Percentiles rank a stretch among this genome's conserved stretches.
Evolutionary conservation across 352 stramenopile genomes (phyloP).

Genomic region (Phytopythium oedochilum): DNA sequence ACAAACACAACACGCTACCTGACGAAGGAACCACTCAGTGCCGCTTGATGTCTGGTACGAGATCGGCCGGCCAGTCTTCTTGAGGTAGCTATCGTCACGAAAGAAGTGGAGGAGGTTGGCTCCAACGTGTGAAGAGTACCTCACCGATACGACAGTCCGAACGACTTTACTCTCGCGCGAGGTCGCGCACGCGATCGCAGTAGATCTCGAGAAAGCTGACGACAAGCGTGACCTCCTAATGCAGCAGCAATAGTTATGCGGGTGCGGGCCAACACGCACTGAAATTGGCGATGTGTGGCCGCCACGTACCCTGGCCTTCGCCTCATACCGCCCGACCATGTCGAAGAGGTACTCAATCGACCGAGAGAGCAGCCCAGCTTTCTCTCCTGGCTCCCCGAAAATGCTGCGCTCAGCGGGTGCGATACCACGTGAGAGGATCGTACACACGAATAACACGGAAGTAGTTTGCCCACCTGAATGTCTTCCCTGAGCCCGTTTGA

Average conservation of each 20-base stretch:
- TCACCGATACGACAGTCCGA: too few relatives aligned
- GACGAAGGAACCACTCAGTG: slow-evolving; percentile 77
- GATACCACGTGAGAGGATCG: too few relatives aligned
- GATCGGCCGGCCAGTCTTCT: slow-evolving; percentile 55
- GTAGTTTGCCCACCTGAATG: slow-evolving; percentile 75
- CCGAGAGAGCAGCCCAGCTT: slow-evolving; percentile 81
- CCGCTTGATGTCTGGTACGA: slow-evolving; percentile 80
- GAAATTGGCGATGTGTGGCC: too few relatives aligned
- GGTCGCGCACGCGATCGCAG: slow-evolving; percentile 90
- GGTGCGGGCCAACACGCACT: not conserved
- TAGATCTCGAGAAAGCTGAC: slow-evolving; percentile 95
- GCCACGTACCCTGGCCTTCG: slow-evolving; percentile 42
- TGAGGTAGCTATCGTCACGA: slow-evolving; percentile 42
- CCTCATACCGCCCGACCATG: slow-evolving; percentile 60
- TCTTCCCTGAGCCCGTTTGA: slow-evolving; percentile 83
- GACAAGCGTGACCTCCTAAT: slow-evolving; percentile 72
- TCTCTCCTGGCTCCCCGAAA: slow-evolving; percentile 83
- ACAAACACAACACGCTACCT: slow-evolving; percentile 24
- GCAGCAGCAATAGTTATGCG: not conserved
- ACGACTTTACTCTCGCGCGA: slow-evolving; percentile 73
- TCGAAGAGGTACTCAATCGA: slow-evolving; percentile 90
- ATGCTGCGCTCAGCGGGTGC: slow-evolving; percentile 41
- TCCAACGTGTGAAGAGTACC: too few relatives aligned
- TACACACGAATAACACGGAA: too few relatives aligned
- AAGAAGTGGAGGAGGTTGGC: not conserved